Base-by-base conservation (phyloP, 1,284 basidiomycete species). In the Megacollybia platyphylla region DNA sequence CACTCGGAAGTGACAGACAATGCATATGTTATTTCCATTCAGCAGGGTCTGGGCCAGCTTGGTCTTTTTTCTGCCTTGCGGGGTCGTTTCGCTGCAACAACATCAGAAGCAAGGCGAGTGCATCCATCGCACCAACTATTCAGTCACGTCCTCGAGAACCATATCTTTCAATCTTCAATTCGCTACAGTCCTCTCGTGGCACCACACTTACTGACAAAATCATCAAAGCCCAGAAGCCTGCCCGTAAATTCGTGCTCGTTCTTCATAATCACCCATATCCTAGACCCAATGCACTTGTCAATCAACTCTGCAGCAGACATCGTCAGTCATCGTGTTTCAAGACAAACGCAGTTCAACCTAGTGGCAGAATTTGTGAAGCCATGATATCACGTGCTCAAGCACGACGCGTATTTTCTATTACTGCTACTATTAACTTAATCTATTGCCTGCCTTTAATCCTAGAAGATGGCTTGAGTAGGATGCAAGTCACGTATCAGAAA, bases 11-110 rank as follows among this genome's bases (percentile, higher is more conserved):
- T 17, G 4, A 55, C 68, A 49, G 61, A 94, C 93, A 84, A 98
- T 96, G 57, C 91, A 93, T 45, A 98, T 97, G 54, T 96, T 97
- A 65, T 96, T 97, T 7, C 94, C 94, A 55, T 98, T 98, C 46
- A 98, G 62, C 37, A 98, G 67, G 15, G 94, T 98, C 64, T 97
- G 89, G 4, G 82, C 76, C 17, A 98, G 72, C 48, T 80, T 74
- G 7, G 86, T 96, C 61, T 78, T 80, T 57, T 87, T 89, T 48
- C 71, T 70, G 9, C 93, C 94, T 60, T 85, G 69, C 4, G 87
- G 70, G 4, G 91, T 91, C 6, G 66, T 81, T 62, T 96, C 89
- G 60, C 93, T 97, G 58, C 17, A 48, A 44, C 31, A 39, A 31
- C 35, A 9, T 39, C 3, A 36, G 48, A 41, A 5, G 8, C 17